These are phyloP conservation scores for Leccinum rimulosum DNA, from an alignment of 768 basidiomycete species.

Conservation along the genomic window DNA sequence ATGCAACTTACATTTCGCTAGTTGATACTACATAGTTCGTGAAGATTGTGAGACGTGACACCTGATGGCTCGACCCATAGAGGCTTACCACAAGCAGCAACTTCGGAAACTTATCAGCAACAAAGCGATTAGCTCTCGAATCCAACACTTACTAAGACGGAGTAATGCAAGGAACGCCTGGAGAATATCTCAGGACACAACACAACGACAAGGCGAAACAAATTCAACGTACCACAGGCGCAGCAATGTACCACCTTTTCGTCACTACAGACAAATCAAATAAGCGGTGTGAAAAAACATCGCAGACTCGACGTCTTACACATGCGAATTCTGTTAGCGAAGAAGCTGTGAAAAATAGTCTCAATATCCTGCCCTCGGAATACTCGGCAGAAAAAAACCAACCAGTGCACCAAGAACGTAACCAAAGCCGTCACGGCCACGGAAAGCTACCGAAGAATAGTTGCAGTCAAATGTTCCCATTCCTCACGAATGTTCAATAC, in stretches of 20 bases:
- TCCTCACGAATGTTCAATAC: not conserved
- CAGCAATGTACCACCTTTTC: slow-evolving; percentile 33
- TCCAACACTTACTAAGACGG: slow-evolving; percentile 28
- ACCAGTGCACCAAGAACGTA: slow-evolving; percentile 37
- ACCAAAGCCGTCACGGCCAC: slow-evolving; percentile 30
- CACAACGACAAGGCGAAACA: not conserved
- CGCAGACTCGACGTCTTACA: slow-evolving; percentile 14
- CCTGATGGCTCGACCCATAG: not conserved
- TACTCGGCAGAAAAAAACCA: not conserved
- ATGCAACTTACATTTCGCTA: slow-evolving; percentile 28
- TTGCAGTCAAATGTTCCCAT: not conserved
- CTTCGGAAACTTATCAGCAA: slow-evolving; percentile 15
- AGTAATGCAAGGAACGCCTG: slow-evolving; percentile 33
- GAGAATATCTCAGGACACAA: not conserved
- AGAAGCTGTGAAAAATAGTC: slow-evolving; percentile 20
- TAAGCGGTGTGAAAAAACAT: not conserved
- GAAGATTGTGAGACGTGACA: not conserved
- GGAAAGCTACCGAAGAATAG: slow-evolving; percentile 21
- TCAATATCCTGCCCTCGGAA: not conserved
- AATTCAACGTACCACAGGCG: slow-evolving; percentile 22
- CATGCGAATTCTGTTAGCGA: slow-evolving; percentile 35
- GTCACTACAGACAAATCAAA: slow-evolving; percentile 24
- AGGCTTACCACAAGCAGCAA: slow-evolving; percentile 30
- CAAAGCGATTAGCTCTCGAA: not conserved
- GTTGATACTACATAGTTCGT: slow-evolving; percentile 26